Evolutionary conservation across 2,329 filamentous ascomycete species (phyloP), one percentile per base, ranked within the genome.

Genomic region (Penicillium carneum): DNA sequence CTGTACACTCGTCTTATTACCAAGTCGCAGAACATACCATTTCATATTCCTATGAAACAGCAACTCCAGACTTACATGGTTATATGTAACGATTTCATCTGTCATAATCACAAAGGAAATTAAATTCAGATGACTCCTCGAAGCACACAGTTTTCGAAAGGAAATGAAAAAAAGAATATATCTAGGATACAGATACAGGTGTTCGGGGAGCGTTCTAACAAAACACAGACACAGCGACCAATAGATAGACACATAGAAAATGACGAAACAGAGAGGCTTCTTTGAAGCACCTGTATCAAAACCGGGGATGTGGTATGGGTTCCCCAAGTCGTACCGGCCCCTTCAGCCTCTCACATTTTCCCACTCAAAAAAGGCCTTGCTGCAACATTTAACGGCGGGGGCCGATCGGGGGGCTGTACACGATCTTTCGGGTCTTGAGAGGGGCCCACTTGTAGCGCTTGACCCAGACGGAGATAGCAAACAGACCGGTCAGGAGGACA

Each of bases 381-480:
- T 66, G 68, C 66, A 62, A 64, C 61, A 65, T 72, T 74, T 69
- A 76, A 65, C 75, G 75, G 62, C 74, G 74, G 65, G 73, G 71
- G 59, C 77, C 72, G 33, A 70, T 67, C 5, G 92, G 92, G 66
- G 92, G 91, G 78, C 88, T 90, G 83, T 96, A 97, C 72, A 88
- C 85, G 72, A 98, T 84, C 89, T 98, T 97, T 77, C 95, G 90
- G 73, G 93, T 90, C 90, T 99, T 99, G 80, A 99, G 84, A 75
- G 91, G 89, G 63, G 93, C 86, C 95, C 95, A 99, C 88, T 98
- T 99, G 89, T 99, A 99, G 84, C 93, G 89, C 91, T 99, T 99
- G 69, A 98, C 90, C 93, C 93, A 99, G 73, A 99, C 88, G 80
- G 91, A 96, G 74, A 98, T 75, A 59, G 92, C 92, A 77, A 92